Conservation (phyloP, 208 protist species). For the Trypanosoma lewisi region DNA sequence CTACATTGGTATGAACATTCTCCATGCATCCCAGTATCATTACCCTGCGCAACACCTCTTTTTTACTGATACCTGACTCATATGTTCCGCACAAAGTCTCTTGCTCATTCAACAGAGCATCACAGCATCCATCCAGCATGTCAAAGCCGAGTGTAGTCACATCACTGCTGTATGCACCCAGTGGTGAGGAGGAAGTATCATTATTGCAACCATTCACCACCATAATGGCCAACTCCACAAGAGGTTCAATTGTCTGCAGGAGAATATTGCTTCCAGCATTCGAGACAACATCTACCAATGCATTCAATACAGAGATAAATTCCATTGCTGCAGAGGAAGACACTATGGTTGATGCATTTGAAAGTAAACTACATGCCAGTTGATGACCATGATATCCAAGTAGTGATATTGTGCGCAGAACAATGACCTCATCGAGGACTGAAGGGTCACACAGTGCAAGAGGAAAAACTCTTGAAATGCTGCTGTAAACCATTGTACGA, state of each 20-base stretch:
- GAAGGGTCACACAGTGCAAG: background rate
- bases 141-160: conserved; percentile 47
- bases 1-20: background rate
- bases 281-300: conserved; percentile 33
- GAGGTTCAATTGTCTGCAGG: background rate
- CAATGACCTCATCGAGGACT: conserved; percentile 4
- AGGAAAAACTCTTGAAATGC: conserved; percentile 12
- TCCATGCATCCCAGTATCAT: conserved; percentile 1
- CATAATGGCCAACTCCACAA: conserved; percentile 1
- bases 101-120: conserved; percentile 30
- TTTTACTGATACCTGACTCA: background rate
- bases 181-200: conserved; percentile 1
- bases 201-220: conserved; percentile 8
- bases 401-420: conserved; percentile 1
- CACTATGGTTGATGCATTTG: conserved; percentile 19
- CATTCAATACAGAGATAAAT: conserved; percentile 38
- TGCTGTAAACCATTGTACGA: conserved; percentile 9
- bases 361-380: conserved; percentile 23
- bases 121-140: conserved; percentile 50
- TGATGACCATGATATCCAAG: conserved; percentile 17
- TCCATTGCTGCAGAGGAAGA: conserved; percentile 23
- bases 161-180: conserved; percentile 35
- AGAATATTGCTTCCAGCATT: conserved; percentile 18
- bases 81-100: conserved; percentile 1
- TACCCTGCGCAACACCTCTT: conserved; percentile 2